A percentile compares a stretch with the other conserved stretches of the same genome.
Evolutionary conservation across 768 basidiomycete species (phyloP).

Genomic region (Hirschioporus abietinus): DNA sequence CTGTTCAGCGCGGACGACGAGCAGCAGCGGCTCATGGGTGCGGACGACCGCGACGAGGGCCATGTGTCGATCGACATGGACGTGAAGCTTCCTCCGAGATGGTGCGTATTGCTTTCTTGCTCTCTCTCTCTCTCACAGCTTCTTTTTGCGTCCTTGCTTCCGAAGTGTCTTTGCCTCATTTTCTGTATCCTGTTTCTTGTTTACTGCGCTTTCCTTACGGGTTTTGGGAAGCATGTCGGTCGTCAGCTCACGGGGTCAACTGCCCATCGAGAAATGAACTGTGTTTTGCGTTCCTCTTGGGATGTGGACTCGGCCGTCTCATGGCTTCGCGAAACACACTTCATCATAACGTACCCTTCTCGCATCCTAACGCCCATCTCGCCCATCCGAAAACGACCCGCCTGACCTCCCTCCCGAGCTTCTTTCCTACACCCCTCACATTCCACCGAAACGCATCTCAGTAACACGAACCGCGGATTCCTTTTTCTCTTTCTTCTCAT

Average conservation of each 20-base stretch:
- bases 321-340: neutral
- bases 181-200: neutral
- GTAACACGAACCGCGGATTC: neutral
- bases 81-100: slow-evolving; percentile 74
- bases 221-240: too few species aligned
- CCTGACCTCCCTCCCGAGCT: slow-evolving; percentile 16
- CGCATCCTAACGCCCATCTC: neutral
- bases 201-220: neutral
- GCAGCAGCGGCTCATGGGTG: neutral
- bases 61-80: slow-evolving; percentile 43
- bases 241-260: neutral
- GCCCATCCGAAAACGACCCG: slow-evolving; percentile 11
- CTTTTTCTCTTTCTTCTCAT: slow-evolving; percentile 17
- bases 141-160: too few species aligned
- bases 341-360: neutral
- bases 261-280: neutral
- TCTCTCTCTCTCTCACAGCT: neutral
- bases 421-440: slow-evolving; percentile 2
- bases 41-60: slow-evolving; percentile 13
- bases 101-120: slow-evolving; percentile 41
- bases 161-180: too few species aligned
- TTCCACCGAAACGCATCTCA: slow-evolving; percentile 9
- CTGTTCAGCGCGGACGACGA: slow-evolving; percentile 43
- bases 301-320: neutral
- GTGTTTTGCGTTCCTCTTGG: neutral